These are phyloP conservation scores for Lotus japonicus DNA, from an alignment of 306 rosid genomes.

Conservation along the genomic window DNA sequence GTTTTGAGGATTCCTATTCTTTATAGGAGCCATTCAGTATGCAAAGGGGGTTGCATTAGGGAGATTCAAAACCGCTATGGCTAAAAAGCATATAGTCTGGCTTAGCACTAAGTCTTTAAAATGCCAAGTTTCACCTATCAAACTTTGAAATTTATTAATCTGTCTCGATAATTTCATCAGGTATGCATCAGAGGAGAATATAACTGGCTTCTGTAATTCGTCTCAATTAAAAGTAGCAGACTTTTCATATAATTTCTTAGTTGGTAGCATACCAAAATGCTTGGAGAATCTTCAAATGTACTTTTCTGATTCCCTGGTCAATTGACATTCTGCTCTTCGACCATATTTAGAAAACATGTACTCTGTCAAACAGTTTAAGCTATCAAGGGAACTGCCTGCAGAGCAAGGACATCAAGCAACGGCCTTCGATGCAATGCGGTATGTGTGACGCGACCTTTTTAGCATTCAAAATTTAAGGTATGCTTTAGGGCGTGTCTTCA, in stretches of 20 bases:
- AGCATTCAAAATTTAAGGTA: not conserved
- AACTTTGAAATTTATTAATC: constrained; percentile 14
- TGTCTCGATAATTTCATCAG: constrained; percentile 39
- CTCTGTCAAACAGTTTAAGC: constrained; percentile 51
- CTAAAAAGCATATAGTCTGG: not conserved
- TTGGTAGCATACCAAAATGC: constrained; percentile 83
- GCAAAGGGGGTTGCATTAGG: not conserved
- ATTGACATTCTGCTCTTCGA: constrained; percentile 9
- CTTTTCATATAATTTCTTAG: constrained; percentile 84
- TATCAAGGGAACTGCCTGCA: constrained; percentile 95
- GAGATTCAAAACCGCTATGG: not conserved
- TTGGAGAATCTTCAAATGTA: constrained; percentile 85
- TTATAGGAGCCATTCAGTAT: not conserved
- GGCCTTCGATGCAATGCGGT: constrained; percentile 66
- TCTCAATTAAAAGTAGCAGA: constrained; percentile 68
- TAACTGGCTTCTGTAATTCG: constrained; percentile 65
- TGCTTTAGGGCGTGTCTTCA: not conserved
- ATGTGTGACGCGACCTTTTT: constrained; percentile 24
- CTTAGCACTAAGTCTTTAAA: not conserved
- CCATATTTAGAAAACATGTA: constrained; percentile 16
- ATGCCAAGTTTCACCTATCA: not conserved
- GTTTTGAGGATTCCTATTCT: not conserved
- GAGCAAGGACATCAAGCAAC: constrained; percentile 49
- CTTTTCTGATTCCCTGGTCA: constrained; percentile 15
- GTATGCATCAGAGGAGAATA: constrained; percentile 45